Percentiles rank a stretch among this genome's conserved stretches.
These are phyloP conservation scores for Phellinidium pouzarii DNA, from an alignment of 1,284 basidiomycete genomes.

Conservation along the genomic window DNA sequence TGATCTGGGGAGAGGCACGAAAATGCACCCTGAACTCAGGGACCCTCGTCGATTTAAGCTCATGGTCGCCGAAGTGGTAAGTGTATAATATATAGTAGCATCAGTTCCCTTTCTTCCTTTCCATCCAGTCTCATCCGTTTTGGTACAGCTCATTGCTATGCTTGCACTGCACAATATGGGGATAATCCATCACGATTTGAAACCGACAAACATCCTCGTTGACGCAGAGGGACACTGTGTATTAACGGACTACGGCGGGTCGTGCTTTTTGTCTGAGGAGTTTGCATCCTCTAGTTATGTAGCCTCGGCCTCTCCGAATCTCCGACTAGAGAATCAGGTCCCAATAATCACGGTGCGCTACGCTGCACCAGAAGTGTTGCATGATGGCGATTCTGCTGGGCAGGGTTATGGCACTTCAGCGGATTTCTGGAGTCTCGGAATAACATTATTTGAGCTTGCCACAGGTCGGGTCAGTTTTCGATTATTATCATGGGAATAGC, in stretches of 20 bases:
- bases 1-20: conserved; percentile 6
- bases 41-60: conserved; percentile 10
- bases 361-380: conserved; percentile 11
- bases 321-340: neutral
- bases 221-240: conserved; percentile 15
- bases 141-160: conserved; percentile 6
- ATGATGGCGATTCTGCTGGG: neutral
- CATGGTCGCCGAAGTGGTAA: conserved; percentile 16
- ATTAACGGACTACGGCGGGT: conserved; percentile 12
- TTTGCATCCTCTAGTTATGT: neutral
- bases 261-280: neutral
- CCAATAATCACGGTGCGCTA: conserved; percentile 13
- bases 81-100: too few relatives aligned
- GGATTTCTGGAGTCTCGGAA: conserved; percentile 12
- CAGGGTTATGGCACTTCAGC: neutral
- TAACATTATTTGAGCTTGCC: conserved; percentile 13
- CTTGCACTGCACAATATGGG: conserved; percentile 12
- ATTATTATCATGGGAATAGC: neutral
- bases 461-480: conserved; percentile 6
- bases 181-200: conserved; percentile 13
- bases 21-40: conserved; percentile 4
- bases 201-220: conserved; percentile 13
- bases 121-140: neutral
- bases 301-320: neutral
- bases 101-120: neutral